Evolutionary conservation across 2,329 filamentous ascomycete species (phyloP).

Genomic region (Incumbomyces delicatus): DNA sequence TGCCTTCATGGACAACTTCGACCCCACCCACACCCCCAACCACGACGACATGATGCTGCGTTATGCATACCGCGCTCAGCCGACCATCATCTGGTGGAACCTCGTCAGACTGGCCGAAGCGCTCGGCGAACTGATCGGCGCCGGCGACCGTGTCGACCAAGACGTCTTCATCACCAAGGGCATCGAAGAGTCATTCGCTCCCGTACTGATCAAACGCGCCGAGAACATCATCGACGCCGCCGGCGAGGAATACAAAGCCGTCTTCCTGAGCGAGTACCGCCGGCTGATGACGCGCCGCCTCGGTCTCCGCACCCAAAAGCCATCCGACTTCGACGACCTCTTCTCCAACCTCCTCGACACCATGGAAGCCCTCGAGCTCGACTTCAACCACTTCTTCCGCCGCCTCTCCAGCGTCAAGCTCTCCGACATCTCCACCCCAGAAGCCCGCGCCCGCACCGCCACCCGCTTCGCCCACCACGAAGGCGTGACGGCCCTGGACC

Average conservation of each 20-base stretch:
- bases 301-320: conserved; percentile 60
- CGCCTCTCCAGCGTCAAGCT: conserved; percentile 58
- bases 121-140: conserved; percentile 77
- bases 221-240: conserved; percentile 71
- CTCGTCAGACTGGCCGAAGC: conserved; percentile 82
- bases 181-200: conserved; percentile 57
- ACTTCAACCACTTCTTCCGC: conserved; percentile 93
- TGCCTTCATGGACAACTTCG: conserved; percentile 95
- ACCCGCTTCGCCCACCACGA: conserved; percentile 71
- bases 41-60: conserved; percentile 83
- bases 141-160: conserved; percentile 62
- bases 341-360: conserved; percentile 76
- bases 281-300: conserved; percentile 70
- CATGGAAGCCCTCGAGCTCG: conserved; percentile 70
- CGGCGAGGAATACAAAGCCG: conserved; percentile 78
- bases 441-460: conserved; percentile 55
- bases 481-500: conserved; percentile 46
- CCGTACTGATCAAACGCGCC: conserved; percentile 64
- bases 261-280: conserved; percentile 86
- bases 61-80: conserved; percentile 90
- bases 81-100: conserved; percentile 98
- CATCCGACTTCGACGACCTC: conserved; percentile 67
- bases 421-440: conserved; percentile 53
- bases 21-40: conserved; percentile 89
- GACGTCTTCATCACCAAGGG: conserved; percentile 62